Evolutionary conservation across 768 basidiomycete species (phyloP).

Genomic region (Kwoniella mangroviensis): DNA sequence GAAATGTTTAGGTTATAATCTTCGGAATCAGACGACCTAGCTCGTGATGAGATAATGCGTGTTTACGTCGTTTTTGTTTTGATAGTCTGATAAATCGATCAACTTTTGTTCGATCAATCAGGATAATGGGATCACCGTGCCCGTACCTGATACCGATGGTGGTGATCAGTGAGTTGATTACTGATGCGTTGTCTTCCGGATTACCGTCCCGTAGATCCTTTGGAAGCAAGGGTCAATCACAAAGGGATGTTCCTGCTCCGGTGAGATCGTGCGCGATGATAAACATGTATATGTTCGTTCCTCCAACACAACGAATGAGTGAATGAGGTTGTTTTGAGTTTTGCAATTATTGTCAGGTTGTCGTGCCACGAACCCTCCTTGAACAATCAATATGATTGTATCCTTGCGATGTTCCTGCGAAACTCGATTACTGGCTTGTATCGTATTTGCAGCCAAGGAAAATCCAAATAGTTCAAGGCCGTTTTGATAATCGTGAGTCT

Average conservation of each 20-base stretch:
- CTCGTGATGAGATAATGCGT: neutral
- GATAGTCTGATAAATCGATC: neutral
- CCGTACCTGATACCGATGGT: neutral
- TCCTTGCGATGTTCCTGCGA: too few species aligned
- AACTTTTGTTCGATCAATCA: neutral
- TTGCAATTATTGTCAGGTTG: too few species aligned
- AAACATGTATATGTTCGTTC: too few species aligned
- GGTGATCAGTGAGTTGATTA: neutral
- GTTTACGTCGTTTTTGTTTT: slow-evolving; percentile 1
- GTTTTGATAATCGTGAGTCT: too few species aligned
- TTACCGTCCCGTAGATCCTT: slow-evolving; percentile 10
- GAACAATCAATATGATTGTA: too few species aligned
- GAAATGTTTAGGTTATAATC: neutral
- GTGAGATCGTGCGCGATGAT: too few species aligned
- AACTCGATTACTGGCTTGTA: too few species aligned
- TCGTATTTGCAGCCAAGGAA: too few species aligned
- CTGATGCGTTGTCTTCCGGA: neutral
- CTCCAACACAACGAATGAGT: too few species aligned
- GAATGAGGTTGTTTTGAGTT: too few species aligned
- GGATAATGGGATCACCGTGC: neutral
- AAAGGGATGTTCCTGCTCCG: neutral
- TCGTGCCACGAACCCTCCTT: too few species aligned
- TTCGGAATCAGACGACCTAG: neutral
- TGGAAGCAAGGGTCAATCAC: neutral
- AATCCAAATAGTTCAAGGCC: too few species aligned